Evolutionary conservation across 345 rosid genomes (phyloP), one percentile per base, ranked within the genome.

Genomic region (Syzygium jambos): DNA sequence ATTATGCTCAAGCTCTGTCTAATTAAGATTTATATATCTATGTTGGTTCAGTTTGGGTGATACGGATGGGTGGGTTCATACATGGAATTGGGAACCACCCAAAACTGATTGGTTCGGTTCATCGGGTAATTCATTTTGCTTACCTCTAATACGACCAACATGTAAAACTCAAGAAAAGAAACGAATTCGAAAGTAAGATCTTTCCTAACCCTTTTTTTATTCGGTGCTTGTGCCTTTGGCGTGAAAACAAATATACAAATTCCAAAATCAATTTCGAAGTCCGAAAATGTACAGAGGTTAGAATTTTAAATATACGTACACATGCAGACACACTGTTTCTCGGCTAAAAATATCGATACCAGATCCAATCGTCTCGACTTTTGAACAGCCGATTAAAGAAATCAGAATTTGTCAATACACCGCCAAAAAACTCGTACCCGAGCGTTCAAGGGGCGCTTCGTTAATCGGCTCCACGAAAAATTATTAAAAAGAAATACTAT

Each of bases 341-440:
- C 0, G 4, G 21, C 73, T 59, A 59, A 57, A 59, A 25, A 11
- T 11, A 0, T 27, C 0, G 3, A 25, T 25, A 59, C 27, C 6
- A 59, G 1, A 27, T n/a, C 1, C 7, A 11, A 59, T 0, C 0
- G 0, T 27, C 65, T n/a, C 0, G 0, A 8, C 43, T 29, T 2
- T 0, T 29, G 5, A 30, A 15, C 11, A 65, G 8, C 23, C 0
- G 0, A 16, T 43, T 16, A 30, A 65, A 30, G 10, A 65, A 65
- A 65, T 30, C 34, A 19, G 43, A 8, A 65, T 65, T 16, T 8
- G 6, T 65, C 7, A 65, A 65, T 0, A 30, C 78, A 17, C 3
- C 0, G 1, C 17, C 43, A 29, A 30, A 30, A 65, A 8, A 16
- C 11, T 16, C 78, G 1, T 16, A 8, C 3, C 6, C 0, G 0